A percentile compares a stretch with the other conserved stretches of the same genome.
Evolutionary conservation across 208 protist genomes (phyloP).

Genomic region (Vickermania ingenoplastis): DNA sequence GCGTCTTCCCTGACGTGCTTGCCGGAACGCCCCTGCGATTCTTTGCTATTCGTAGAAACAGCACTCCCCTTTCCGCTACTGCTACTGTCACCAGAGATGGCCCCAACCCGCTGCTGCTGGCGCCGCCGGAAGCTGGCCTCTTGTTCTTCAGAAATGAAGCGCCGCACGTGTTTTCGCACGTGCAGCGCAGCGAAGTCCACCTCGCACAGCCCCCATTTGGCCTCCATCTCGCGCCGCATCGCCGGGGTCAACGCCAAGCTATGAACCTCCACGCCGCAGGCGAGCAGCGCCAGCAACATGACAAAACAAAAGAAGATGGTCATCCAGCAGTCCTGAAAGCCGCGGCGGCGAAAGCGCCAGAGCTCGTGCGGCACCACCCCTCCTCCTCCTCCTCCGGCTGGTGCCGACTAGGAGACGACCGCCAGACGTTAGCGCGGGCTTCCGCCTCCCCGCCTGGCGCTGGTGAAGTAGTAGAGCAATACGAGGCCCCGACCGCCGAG

Average conservation of each 20-base stretch:
- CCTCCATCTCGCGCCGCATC: background rate
- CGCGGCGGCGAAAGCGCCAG: conserved; percentile 5
- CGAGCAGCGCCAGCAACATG: background rate
- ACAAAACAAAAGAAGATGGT: background rate
- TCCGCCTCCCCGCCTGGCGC: too few species aligned
- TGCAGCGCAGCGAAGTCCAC: background rate
- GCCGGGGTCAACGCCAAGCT: background rate
- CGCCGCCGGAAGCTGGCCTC: background rate
- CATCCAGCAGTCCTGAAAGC: background rate
- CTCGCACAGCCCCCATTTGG: background rate
- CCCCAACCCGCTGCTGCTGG: background rate
- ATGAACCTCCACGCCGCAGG: background rate
- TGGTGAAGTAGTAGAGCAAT: too few species aligned
- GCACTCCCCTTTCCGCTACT: background rate
- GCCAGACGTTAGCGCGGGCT: too few species aligned
- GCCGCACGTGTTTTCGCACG: background rate
- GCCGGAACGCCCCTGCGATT: background rate
- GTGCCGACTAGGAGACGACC: too few species aligned
- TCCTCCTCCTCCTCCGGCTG: too few species aligned
- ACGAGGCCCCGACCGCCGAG: too few species aligned
- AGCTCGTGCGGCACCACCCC: background rate
- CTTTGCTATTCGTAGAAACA: background rate
- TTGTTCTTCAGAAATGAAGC: background rate
- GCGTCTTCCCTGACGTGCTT: background rate
- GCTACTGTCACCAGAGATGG: background rate